Conservation (phyloP, 192 early-diverging fungal genomes). For the Linnemannia hyalina region DNA sequence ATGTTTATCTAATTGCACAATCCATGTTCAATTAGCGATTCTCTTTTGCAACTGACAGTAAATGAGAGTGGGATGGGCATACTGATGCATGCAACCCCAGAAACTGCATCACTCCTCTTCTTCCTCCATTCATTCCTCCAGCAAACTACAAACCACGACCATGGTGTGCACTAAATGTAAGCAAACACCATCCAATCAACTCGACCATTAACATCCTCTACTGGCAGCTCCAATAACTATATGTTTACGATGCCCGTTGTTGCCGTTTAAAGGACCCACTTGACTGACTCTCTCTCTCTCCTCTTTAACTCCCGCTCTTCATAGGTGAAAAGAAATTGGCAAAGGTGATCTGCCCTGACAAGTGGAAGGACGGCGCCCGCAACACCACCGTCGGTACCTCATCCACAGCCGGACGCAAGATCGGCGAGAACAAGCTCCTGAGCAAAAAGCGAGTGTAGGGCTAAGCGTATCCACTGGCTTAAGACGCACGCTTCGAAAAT, state of each 20-base stretch:
- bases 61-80: not conserved
- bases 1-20: constrained; percentile 1
- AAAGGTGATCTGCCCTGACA: constrained; percentile 71
- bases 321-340: constrained; percentile 72
- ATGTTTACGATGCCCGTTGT: not conserved
- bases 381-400: constrained; percentile 60
- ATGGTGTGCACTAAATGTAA: constrained; percentile 71
- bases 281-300: not conserved
- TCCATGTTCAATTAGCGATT: constrained; percentile 17
- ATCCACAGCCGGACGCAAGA: constrained; percentile 58
- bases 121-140: not conserved
- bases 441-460: constrained; percentile 66
- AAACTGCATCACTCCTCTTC: not conserved
- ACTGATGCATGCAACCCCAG: not conserved
- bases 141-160: not conserved
- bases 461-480: not conserved
- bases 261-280: not conserved
- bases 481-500: not conserved
- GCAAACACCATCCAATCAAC: not conserved
- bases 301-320: not conserved
- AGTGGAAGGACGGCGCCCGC: constrained; percentile 75
- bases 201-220: not conserved
- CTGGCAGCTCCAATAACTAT: not conserved
- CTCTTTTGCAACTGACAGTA: not conserved
- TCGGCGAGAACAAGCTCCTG: constrained; percentile 73